Evolutionary conservation across 225 moss, liverwort and hornwort genomes (phyloP).

Genomic region (Marchantia paleacea): DNA sequence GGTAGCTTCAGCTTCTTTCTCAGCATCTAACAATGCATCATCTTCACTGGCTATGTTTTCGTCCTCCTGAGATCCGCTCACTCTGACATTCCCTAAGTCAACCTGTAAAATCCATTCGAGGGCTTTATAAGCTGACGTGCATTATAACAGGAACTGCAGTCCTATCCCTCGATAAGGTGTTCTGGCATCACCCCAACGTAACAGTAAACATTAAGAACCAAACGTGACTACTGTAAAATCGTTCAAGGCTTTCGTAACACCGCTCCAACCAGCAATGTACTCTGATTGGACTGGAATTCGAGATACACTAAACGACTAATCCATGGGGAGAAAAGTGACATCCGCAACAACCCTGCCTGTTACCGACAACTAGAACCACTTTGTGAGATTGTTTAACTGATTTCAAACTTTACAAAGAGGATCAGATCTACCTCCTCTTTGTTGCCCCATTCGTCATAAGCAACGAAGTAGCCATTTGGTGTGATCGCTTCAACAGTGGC

Average conservation of each 20-base stretch:
- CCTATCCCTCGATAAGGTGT: not conserved
- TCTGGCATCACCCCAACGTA: not conserved
- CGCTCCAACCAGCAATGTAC: no score
- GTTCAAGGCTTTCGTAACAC: no score
- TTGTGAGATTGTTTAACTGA: not conserved
- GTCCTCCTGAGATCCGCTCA: slow-evolving; percentile 43
- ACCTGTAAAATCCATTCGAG: slow-evolving; percentile 48
- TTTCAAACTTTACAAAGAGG: not conserved
- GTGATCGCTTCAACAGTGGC: slow-evolving; percentile 85
- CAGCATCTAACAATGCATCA: slow-evolving; percentile 57
- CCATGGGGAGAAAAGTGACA: not conserved
- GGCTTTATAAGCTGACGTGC: not conserved
- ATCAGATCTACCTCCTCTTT: slow-evolving; percentile 69
- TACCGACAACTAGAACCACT: not conserved
- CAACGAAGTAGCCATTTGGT: slow-evolving; percentile 74
- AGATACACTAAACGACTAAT: no score
- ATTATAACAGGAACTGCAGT: not conserved
- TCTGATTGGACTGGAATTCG: no score
- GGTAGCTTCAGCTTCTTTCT: slow-evolving; percentile 90
- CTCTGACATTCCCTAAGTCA: slow-evolving; percentile 69
- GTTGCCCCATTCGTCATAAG: slow-evolving; percentile 98
- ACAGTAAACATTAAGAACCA: not conserved
- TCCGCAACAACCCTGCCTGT: not conserved
- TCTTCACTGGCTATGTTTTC: slow-evolving; percentile 43
- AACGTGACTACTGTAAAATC: not conserved